Percentiles rank a stretch among this genome's conserved stretches.
Evolutionary conservation across 345 rosid species (phyloP).

Genomic region (Hirschfeldia incana): DNA sequence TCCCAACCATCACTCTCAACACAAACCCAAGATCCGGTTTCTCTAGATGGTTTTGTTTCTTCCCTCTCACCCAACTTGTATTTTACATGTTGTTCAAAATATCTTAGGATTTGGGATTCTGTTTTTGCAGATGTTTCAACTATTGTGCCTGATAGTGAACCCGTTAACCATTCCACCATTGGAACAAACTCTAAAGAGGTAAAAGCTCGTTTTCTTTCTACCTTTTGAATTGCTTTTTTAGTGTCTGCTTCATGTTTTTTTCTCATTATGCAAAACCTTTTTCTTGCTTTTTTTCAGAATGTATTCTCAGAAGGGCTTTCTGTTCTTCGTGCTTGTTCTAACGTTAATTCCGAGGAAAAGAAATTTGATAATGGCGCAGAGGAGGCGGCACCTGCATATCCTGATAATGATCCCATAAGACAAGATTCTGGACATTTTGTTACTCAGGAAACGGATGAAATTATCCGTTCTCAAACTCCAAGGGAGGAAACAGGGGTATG

Average conservation of each 20-base stretch:
- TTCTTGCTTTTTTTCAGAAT: conserved; percentile 21
- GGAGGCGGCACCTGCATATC: conserved; percentile 1
- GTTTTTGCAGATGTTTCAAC: conserved; percentile 14
- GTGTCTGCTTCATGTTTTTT: background rate
- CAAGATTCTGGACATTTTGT: conserved; percentile 21
- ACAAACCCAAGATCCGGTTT: background rate
- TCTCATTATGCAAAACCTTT: background rate
- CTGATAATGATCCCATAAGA: conserved; percentile 22
- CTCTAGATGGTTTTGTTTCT: conserved; percentile 17
- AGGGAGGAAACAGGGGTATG: conserved; percentile 15
- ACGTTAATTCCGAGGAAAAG: background rate
- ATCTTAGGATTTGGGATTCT: background rate
- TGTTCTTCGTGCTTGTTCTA: conserved; percentile 25
- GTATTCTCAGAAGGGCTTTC: conserved; percentile 6
- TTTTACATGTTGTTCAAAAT: background rate
- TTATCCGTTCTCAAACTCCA: conserved; percentile 3
- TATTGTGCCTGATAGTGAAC: conserved; percentile 6
- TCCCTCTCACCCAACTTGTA: conserved; percentile 3
- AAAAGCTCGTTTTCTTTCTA: background rate
- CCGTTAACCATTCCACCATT: background rate
- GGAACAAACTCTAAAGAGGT: conserved; percentile 24
- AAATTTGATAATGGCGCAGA: conserved; percentile 24
- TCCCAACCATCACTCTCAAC: conserved; percentile 1
- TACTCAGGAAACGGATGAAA: conserved; percentile 16
- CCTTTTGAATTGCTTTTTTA: background rate